Percentiles rank a stretch among this genome's conserved stretches.
phyloP scores from a whole-genome alignment of 305 asterid species.

The Nicotiana rustica region DNA sequence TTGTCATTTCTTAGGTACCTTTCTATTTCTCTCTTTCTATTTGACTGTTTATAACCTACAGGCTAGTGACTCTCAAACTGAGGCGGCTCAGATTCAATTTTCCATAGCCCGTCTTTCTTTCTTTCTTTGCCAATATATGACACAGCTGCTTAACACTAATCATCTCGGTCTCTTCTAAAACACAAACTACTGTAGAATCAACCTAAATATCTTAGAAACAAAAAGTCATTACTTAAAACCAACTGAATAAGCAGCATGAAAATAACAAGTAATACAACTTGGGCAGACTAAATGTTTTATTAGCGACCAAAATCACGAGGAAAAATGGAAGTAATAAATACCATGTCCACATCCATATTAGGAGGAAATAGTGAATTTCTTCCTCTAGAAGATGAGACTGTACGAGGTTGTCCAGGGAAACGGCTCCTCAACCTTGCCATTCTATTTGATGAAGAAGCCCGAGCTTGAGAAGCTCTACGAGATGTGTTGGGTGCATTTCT shows the following conservation, averaged over 20 bases:
- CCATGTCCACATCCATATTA: constrained; percentile 85
- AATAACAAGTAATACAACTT: not conserved
- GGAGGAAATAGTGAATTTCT: constrained; percentile 71
- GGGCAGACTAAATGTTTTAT: constrained; percentile 21
- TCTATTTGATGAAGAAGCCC: constrained; percentile 59
- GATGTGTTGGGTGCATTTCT: constrained; percentile 49
- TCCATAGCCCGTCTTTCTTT: not conserved
- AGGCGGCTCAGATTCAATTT: constrained; percentile 5
- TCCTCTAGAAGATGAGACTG: constrained; percentile 58
- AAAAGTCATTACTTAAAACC: not conserved
- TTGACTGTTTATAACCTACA: constrained; percentile 20
- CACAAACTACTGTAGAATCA: not conserved
- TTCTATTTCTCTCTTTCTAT: constrained; percentile 18
- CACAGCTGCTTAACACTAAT: not conserved
- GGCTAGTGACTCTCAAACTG: constrained; percentile 25
- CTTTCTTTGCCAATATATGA: not conserved
- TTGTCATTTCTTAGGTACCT: not conserved
- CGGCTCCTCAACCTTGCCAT: constrained; percentile 69
- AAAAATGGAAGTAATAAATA: constrained; percentile 43
- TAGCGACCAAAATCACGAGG: not conserved
- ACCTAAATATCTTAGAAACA: constrained; percentile 9
- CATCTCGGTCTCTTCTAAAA: not conserved
- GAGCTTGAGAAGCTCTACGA: constrained; percentile 59
- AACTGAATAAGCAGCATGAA: constrained; percentile 10
- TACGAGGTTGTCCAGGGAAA: constrained; percentile 72